Percentiles rank a stretch among this genome's conserved stretches.
phyloP scores from a whole-genome alignment of 495 filamentous ascomycete species.

The Staphylotrichum longicolle region DNA sequence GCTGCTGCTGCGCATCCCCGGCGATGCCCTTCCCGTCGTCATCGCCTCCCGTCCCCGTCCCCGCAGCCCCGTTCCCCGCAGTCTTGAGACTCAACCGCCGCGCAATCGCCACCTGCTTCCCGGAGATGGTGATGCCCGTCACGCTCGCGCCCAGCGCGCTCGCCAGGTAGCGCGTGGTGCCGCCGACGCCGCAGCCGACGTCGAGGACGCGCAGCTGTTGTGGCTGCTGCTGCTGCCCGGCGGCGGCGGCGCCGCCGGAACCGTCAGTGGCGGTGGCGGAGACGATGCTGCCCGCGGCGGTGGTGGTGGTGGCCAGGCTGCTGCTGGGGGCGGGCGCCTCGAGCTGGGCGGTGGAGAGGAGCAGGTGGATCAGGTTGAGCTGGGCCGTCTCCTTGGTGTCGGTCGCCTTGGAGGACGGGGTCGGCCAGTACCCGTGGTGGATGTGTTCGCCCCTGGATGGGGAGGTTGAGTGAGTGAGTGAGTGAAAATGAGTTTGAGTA shows the following conservation, averaged over 20 bases:
- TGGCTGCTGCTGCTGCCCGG: too few species aligned
- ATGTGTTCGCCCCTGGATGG: conserved; percentile 57
- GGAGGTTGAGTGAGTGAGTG: not conserved
- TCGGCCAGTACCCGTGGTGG: conserved; percentile 56
- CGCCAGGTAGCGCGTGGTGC: conserved; percentile 54
- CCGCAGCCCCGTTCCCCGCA: too few species aligned
- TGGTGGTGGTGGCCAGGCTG: not conserved
- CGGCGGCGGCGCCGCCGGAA: not conserved
- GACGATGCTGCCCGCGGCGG: not conserved
- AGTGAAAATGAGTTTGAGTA: not conserved
- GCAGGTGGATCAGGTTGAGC: conserved; percentile 49
- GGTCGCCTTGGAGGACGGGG: conserved; percentile 35
- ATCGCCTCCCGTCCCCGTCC: too few species aligned
- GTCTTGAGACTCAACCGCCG: conserved; percentile 34
- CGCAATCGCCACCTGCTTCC: conserved; percentile 54
- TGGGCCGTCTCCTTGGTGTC: conserved; percentile 53
- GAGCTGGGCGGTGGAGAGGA: conserved; percentile 44
- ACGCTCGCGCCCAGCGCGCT: conserved; percentile 45
- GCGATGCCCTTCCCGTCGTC: too few species aligned
- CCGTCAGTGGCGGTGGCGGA: not conserved
- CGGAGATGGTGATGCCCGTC: conserved; percentile 57
- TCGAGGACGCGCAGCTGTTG: conserved; percentile 46
- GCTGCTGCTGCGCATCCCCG: too few species aligned
- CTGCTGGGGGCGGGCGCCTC: too few species aligned
- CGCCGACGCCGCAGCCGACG: conserved; percentile 57